Evolutionary conservation across 2,329 filamentous ascomycete genomes (phyloP).

Genomic region (Pestalotiopsis sp.): DNA sequence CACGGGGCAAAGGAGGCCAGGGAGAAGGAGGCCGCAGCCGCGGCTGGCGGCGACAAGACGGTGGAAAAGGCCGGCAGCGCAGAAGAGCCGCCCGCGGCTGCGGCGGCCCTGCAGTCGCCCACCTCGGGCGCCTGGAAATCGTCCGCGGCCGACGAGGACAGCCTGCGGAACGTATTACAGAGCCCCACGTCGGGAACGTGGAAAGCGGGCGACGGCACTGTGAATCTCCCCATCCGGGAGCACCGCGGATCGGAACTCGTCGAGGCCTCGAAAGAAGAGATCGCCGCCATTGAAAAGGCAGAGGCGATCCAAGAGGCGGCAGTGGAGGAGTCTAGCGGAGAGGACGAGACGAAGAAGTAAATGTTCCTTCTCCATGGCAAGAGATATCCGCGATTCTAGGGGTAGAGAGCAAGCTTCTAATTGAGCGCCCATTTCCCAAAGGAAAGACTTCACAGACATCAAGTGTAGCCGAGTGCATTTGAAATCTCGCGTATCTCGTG

Average conservation of each 20-base stretch:
- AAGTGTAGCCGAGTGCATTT: neutral
- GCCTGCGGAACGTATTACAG: conserved; percentile 39
- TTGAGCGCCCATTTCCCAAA: neutral
- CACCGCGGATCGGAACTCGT: conserved; percentile 34
- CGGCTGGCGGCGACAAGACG: conserved; percentile 6
- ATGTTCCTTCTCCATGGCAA: conserved; percentile 15
- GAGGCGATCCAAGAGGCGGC: conserved; percentile 44
- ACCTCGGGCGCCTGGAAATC: conserved; percentile 46
- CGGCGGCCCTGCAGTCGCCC: conserved; percentile 46
- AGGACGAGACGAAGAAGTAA: conserved; percentile 34
- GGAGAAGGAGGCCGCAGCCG: conserved; percentile 16
- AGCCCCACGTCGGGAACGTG: conserved; percentile 45
- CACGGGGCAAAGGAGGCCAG: conserved; percentile 38
- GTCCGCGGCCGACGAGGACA: conserved; percentile 22
- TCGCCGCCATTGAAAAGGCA: conserved; percentile 41
- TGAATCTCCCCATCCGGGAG: conserved; percentile 25
- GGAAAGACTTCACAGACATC: neutral
- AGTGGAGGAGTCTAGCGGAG: conserved; percentile 36
- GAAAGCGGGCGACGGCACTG: conserved; percentile 35
- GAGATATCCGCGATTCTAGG: neutral
- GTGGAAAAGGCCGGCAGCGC: conserved; percentile 18
- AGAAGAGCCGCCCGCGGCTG: conserved; percentile 14
- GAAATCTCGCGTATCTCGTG: conserved; percentile 1
- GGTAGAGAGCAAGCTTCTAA: neutral
- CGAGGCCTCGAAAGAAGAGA: conserved; percentile 39